phyloP scores from a whole-genome alignment of 768 basidiomycete species.

The Trametes gibbosa region DNA sequence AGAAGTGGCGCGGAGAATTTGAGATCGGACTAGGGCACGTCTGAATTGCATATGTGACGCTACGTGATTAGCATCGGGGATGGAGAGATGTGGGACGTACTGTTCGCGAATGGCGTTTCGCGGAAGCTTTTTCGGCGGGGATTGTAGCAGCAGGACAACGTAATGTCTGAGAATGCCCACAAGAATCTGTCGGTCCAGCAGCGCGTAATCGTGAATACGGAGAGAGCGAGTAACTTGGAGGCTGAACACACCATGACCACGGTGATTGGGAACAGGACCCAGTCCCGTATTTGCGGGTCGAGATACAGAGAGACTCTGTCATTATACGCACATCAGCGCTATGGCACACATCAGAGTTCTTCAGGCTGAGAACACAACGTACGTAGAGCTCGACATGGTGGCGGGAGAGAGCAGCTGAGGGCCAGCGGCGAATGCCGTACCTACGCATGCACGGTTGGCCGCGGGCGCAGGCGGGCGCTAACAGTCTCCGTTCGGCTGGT shows the following conservation, averaged over 20 bases:
- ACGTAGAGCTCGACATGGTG: slow-evolving; percentile 33
- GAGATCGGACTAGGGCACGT: slow-evolving; percentile 76
- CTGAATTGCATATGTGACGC: slow-evolving; percentile 34
- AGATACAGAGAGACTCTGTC: slow-evolving; percentile 63
- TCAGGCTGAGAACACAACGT: slow-evolving; percentile 3
- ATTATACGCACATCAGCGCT: background rate
- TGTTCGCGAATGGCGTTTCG: slow-evolving; percentile 87
- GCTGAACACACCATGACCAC: slow-evolving; percentile 80
- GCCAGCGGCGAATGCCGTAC: background rate
- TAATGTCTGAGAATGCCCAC: slow-evolving; percentile 94
- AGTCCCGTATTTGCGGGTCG: slow-evolving; percentile 93
- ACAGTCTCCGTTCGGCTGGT: too few relatives aligned
- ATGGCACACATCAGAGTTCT: background rate
- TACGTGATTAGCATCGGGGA: slow-evolving; percentile 1
- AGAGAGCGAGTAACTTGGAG: background rate
- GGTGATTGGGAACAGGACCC: slow-evolving; percentile 95
- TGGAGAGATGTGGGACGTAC: slow-evolving; percentile 45
- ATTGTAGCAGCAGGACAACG: slow-evolving; percentile 81
- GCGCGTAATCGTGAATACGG: background rate
- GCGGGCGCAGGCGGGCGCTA: background rate
- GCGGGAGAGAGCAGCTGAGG: background rate
- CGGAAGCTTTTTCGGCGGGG: slow-evolving; percentile 76
- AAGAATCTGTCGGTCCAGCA: slow-evolving; percentile 59
- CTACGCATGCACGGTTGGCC: background rate
- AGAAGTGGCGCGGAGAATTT: slow-evolving; percentile 80